These are phyloP conservation scores for Trichophyton equinum DNA, from an alignment of 2,329 filamentous ascomycete genomes.

Conservation along the genomic window DNA sequence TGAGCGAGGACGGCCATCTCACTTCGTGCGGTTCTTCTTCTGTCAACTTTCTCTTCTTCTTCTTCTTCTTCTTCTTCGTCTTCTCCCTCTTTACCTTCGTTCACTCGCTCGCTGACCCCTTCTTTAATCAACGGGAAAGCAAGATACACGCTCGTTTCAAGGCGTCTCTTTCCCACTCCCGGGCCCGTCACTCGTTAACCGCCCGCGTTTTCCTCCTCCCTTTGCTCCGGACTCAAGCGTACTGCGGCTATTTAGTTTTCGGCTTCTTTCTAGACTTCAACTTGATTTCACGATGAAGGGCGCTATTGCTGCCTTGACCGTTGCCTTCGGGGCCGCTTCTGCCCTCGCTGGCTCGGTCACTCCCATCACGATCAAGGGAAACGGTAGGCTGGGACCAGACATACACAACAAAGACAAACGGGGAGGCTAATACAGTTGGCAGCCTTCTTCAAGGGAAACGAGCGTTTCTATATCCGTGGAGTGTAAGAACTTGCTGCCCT, in stretches of 20 bases:
- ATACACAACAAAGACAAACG: neutral
- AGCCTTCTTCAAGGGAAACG: conserved; percentile 51
- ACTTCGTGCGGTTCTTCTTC: neutral
- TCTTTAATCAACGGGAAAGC: neutral
- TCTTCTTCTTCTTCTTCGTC: neutral
- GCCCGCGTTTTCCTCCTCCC: conserved; percentile 10
- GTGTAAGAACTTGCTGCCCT: conserved; percentile 17
- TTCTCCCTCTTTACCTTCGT: no score
- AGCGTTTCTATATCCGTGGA: conserved; percentile 43
- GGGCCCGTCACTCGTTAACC: conserved; percentile 5
- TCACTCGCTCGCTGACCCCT: neutral
- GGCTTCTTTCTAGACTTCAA: neutral
- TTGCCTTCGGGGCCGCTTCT: conserved; percentile 36
- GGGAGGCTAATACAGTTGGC: neutral
- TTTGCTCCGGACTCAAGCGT: conserved; percentile 3
- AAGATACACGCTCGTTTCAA: conserved; percentile 2
- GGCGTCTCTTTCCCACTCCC: neutral
- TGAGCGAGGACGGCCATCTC: neutral
- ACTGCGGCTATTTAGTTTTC: neutral
- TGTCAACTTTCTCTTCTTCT: neutral
- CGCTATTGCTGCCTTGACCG: conserved; percentile 33
- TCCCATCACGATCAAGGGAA: conserved; percentile 50
- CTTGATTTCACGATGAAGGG: conserved; percentile 39
- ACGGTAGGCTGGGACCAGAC: conserved; percentile 30
- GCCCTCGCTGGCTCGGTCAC: conserved; percentile 38